Percentiles rank a stretch among this genome's conserved stretches.
phyloP scores from a whole-genome alignment of 441 rosid species.

The Arabidopsis lyrata region DNA sequence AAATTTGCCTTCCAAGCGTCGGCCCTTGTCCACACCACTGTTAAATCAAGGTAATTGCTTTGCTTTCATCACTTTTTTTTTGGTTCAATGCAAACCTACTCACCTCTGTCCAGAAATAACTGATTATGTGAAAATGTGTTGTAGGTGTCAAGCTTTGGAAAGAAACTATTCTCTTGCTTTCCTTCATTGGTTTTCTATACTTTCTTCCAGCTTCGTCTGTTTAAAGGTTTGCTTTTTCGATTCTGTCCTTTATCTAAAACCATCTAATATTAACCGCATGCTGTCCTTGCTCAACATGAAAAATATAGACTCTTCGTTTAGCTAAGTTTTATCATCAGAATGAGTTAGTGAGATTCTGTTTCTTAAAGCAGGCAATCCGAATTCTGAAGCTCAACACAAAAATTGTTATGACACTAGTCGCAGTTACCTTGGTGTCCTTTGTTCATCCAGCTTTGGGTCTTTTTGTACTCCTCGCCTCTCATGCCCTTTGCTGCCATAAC shows the following conservation, averaged over 20 bases:
- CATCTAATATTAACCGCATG: conserved; percentile 4
- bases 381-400: conserved; percentile 68
- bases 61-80: conserved; percentile 34
- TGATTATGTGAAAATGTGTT: conserved; percentile 44
- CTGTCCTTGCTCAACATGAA: conserved; percentile 8
- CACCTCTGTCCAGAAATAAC: conserved; percentile 26
- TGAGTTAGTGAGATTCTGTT: conserved; percentile 31
- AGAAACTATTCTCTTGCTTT: conserved; percentile 54
- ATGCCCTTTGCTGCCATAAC: conserved; percentile 77
- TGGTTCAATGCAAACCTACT: conserved; percentile 10
- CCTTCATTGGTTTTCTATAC: conserved; percentile 65
- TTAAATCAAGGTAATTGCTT: conserved; percentile 71
- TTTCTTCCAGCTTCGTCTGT: conserved; percentile 70
- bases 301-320: conserved; percentile 8
- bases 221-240: conserved; percentile 58
- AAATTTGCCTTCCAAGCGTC: conserved; percentile 74
- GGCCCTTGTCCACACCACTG: conserved; percentile 67
- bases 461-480: conserved; percentile 64
- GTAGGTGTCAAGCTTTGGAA: conserved; percentile 77
- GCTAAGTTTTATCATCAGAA: neutral
- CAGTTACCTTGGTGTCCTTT: conserved; percentile 69
- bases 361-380: conserved; percentile 71
- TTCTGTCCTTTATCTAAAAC: conserved; percentile 6
- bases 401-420: conserved; percentile 59
- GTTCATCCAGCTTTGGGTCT: conserved; percentile 96